These are phyloP conservation scores for Talaromyces sp. DNA, from an alignment of 2,329 filamentous ascomycete genomes.

Conservation along the genomic window DNA sequence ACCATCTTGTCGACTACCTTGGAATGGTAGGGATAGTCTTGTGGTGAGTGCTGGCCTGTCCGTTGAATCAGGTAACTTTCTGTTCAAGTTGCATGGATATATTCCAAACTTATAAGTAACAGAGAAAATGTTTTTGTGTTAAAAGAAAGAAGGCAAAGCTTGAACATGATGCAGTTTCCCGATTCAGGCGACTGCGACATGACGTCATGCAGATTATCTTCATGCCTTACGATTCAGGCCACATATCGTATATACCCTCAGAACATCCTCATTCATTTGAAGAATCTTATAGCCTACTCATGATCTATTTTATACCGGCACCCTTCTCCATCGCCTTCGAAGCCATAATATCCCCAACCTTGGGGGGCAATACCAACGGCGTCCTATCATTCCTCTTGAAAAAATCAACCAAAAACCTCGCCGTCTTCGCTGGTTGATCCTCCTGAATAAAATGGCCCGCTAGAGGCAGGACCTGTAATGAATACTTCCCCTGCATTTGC, in stretches of 20 bases:
- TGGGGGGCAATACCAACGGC: constrained; percentile 81
- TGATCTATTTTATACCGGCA: not conserved
- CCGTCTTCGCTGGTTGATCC: constrained; percentile 87
- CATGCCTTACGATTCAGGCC: constrained; percentile 10
- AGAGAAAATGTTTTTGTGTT: not conserved
- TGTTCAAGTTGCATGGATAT: not conserved
- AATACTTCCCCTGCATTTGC: constrained; percentile 98
- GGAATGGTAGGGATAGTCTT: no score
- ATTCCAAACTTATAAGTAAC: not conserved
- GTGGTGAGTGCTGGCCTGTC: not conserved
- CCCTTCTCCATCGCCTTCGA: constrained; percentile 43
- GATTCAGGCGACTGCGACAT: constrained; percentile 4
- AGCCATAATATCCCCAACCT: constrained; percentile 71
- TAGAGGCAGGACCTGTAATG: constrained; percentile 89
- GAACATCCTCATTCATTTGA: not conserved
- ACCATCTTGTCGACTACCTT: constrained; percentile 28
- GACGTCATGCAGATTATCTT: constrained; percentile 7
- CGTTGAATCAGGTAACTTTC: no score
- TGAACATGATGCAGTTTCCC: constrained; percentile 9
- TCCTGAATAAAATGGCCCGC: constrained; percentile 97
- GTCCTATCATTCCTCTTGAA: constrained; percentile 87
- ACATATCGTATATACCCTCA: not conserved
- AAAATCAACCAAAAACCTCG: constrained; percentile 82
- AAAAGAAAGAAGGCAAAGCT: not conserved
- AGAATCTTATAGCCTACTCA: not conserved